Evolutionary conservation across 2,329 filamentous ascomycete genomes (phyloP), one percentile per base, ranked within the genome.

Genomic region (Gaeumannomyces sp.): DNA sequence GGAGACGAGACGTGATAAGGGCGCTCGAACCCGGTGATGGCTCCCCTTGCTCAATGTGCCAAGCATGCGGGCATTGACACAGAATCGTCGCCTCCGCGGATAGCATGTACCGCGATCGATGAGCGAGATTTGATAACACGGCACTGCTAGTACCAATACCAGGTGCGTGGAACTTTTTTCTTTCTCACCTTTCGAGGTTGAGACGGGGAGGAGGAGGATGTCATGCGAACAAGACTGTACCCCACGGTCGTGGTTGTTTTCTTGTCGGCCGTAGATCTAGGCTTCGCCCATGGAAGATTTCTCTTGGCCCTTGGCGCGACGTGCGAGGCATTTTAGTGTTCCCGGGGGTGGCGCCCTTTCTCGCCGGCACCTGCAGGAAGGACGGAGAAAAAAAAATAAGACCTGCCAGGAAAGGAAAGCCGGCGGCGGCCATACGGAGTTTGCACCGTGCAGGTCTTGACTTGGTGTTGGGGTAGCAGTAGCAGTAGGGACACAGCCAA

Each of bases 271-370:
- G 45, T 53, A 53, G 22, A 53, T 53, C 22, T 53, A 50, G 19
- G 19, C 22, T n/a, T 35, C 45, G 22, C 11, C 45, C 19, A n/a
- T n/a, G 22, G 3, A n/a, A 13, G 19, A 50, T 5, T 3, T 50
- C 45, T 25, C 45, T 53, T 53, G 45, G 22, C 45, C 8, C 7
- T 53, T 53, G 45, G 45, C 59, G 28, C n/a, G 29, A 60, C 11
- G 29, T 38, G 59, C 59, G 29, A 60, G 28, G 59, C 59, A 14
- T 28, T 50, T 53, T 53, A 53, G 45, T 14, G 45, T 53, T 53
- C 45, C 38, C 45, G 45, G 22, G 22, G 45, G 45, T 53, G 45
- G 45, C 45, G 45, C 22, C 2, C 8, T 53, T 53, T 53, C 10
- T 53, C 8, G 10, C 22, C n/a, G 22, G 22, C 45, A n/a, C 22